phyloP scores from a whole-genome alignment of 2,329 filamentous ascomycete genomes.

The Passalora sequoiae region DNA sequence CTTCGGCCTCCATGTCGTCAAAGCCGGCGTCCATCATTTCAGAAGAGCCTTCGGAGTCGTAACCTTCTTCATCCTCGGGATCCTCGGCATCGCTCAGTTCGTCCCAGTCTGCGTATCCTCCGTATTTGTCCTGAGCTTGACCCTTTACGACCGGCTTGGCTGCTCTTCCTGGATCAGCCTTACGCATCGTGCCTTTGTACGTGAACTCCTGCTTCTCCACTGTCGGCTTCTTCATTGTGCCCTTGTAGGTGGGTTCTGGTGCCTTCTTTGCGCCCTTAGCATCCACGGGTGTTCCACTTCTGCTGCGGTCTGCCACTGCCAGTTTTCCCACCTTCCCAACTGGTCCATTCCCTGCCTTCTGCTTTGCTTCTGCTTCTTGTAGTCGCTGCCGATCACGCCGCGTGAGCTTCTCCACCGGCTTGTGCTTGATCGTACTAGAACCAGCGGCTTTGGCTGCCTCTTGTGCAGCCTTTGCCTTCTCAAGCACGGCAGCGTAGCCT shows the following conservation, averaged over 20 bases:
- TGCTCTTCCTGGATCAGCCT: slow-evolving; percentile 33
- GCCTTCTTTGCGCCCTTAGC: slow-evolving; percentile 24
- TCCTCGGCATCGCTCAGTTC: slow-evolving; percentile 40
- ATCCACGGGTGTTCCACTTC: slow-evolving; percentile 25
- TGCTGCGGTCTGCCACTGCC: slow-evolving; percentile 27
- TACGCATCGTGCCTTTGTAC: slow-evolving; percentile 46
- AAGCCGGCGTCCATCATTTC: slow-evolving; percentile 68
- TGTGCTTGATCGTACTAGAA: slow-evolving; percentile 69
- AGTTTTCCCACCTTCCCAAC: slow-evolving; percentile 31
- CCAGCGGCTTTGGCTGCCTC: slow-evolving; percentile 52
- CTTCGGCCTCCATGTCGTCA: slow-evolving; percentile 69
- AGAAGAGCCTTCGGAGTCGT: slow-evolving; percentile 62
- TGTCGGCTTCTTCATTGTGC: slow-evolving; percentile 31
- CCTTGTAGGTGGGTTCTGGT: slow-evolving; percentile 35
- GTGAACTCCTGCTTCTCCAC: slow-evolving; percentile 23
- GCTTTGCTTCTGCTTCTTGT: slow-evolving; percentile 41
- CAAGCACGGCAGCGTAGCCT: slow-evolving; percentile 69
- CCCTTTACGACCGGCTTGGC: slow-evolving; percentile 33
- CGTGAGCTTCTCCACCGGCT: slow-evolving; percentile 61
- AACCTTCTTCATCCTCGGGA: slow-evolving; percentile 64
- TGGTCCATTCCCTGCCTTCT: slow-evolving; percentile 28
- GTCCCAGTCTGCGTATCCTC: slow-evolving; percentile 38
- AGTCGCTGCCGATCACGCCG: slow-evolving; percentile 49
- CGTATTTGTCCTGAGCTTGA: slow-evolving; percentile 34
- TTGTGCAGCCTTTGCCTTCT: slow-evolving; percentile 63